Evolutionary conservation across 1,139 yeast species (phyloP), one percentile per base, ranked within the genome.

Genomic region (Diutina catenulata): DNA sequence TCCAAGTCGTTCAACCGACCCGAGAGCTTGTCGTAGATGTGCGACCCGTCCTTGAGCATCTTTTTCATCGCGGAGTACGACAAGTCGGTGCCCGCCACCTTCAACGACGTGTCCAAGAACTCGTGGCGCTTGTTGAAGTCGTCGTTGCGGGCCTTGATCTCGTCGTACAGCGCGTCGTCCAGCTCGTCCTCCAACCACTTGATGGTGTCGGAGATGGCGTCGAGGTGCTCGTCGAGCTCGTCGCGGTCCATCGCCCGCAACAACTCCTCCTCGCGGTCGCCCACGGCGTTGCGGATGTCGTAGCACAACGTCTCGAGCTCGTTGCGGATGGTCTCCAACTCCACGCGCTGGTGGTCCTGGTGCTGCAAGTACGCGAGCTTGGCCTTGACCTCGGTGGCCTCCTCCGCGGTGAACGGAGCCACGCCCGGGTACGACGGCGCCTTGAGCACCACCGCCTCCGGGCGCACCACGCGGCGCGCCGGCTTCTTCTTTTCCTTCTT

Each of bases 171-270:
- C 1, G 84, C 71, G 23, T 62, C 64, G 40, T 76, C 82, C 39
- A 84, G 71, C 18, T 79, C 88, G 46, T 72, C 76, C 40, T 84
- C 94, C 28, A 86, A 61, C 95, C 95, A 84, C 44, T 81, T 93
- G 38, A 81, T 59, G 19, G 68, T 59, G 19, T 75, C 78, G 23
- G 61, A 45, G 2, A 80, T 68, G 26, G 47, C 45, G 3, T 44
- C 33, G 23, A 49, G 44, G 29, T 52, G 48, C 8, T 46, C 46
- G 0, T 53, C 51, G 1, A 64, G 46, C 5, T 70, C 62, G 8
- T 52, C 51, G 4, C 57, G 60, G 3, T 65, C 38, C 15, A 69
- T 47, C 10, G 60, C 61, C 9, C 53, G 48, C 8, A 67, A 63
- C 6, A 62, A 44, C 2, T 54, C 55, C 1, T 59, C 63, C 28